These are phyloP conservation scores for Aspergillus calidoustus DNA, from an alignment of 2,329 filamentous ascomycete genomes.

Conservation along the genomic window DNA sequence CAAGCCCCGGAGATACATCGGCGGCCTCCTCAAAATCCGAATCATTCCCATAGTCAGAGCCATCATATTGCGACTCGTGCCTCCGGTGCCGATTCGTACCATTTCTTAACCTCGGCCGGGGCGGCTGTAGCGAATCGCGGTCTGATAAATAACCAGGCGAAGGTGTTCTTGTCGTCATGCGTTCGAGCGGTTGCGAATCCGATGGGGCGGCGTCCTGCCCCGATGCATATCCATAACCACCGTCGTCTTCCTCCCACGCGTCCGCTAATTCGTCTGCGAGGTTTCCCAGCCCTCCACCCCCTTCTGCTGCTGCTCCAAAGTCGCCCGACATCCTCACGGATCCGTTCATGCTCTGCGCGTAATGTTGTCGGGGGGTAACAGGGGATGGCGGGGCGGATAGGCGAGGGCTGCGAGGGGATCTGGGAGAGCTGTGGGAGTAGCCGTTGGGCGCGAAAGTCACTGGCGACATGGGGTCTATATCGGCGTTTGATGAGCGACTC, in stretches of 20 bases:
- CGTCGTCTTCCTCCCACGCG: slow-evolving; percentile 60
- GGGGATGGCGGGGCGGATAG: slow-evolving; percentile 47
- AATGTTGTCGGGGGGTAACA: slow-evolving; percentile 41
- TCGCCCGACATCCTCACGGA: slow-evolving; percentile 45
- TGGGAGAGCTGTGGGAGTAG: slow-evolving; percentile 37
- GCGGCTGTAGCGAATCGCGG: slow-evolving; percentile 36
- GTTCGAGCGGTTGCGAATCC: slow-evolving; percentile 36
- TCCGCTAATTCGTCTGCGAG: slow-evolving; percentile 67
- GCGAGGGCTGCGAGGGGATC: slow-evolving; percentile 41
- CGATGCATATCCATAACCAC: slow-evolving; percentile 49
- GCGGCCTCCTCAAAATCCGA: slow-evolving; percentile 58
- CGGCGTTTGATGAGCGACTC: slow-evolving; percentile 40
- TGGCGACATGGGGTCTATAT: slow-evolving; percentile 43
- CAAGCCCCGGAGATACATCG: slow-evolving; percentile 59
- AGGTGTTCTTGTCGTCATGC: slow-evolving; percentile 33
- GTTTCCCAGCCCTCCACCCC: slow-evolving; percentile 60
- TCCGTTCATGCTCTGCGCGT: slow-evolving; percentile 41
- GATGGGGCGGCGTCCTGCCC: slow-evolving; percentile 38
- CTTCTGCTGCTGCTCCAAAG: slow-evolving; percentile 37
- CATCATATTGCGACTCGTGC: slow-evolving; percentile 57
- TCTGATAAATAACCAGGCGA: slow-evolving; percentile 30
- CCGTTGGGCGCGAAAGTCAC: slow-evolving; percentile 36
- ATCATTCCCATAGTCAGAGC: slow-evolving; percentile 62
- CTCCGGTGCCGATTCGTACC: slow-evolving; percentile 41
- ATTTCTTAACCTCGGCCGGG: slow-evolving; percentile 46